phyloP scores from a whole-genome alignment of 129 eudicot genomes.

The Mikania micrantha region DNA sequence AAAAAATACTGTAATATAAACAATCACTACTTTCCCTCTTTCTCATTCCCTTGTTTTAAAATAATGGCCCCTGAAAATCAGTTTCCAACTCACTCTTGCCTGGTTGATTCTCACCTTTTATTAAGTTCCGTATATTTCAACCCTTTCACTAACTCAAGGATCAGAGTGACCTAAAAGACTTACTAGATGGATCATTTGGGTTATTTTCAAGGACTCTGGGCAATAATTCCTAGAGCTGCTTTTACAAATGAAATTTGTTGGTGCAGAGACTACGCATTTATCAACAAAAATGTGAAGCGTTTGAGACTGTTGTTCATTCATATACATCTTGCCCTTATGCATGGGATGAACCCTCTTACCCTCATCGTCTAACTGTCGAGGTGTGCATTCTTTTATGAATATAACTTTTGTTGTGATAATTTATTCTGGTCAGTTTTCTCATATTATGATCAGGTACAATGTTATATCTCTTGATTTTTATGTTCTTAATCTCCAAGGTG shows the following conservation, averaged over 20 bases:
- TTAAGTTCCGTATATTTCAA: not conserved
- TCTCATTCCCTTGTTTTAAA: not conserved
- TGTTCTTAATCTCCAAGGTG: constrained; percentile 34
- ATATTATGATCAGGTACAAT: not conserved
- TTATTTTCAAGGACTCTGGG: not conserved
- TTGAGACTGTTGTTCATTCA: constrained; percentile 74
- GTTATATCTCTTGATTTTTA: not conserved
- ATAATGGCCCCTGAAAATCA: not conserved
- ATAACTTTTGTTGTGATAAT: not conserved
- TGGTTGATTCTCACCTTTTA: not conserved
- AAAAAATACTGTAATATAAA: not conserved
- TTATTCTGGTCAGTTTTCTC: not conserved
- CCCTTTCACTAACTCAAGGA: not conserved
- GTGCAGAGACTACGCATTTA: constrained; percentile 77
- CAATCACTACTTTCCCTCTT: not conserved
- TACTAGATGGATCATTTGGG: not conserved
- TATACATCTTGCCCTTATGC: constrained; percentile 89
- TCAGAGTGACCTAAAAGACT: not conserved
- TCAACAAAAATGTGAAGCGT: constrained; percentile 93
- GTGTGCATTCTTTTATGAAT: constrained; percentile 27
- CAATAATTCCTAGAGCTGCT: not conserved
- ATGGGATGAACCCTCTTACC: constrained; percentile 98
- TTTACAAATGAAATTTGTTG: constrained; percentile 5
- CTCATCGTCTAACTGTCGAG: constrained; percentile 88
- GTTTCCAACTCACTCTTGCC: not conserved